phyloP scores from a whole-genome alignment of 169 alveolate species.

The Plasmodium reichenowi region DNA sequence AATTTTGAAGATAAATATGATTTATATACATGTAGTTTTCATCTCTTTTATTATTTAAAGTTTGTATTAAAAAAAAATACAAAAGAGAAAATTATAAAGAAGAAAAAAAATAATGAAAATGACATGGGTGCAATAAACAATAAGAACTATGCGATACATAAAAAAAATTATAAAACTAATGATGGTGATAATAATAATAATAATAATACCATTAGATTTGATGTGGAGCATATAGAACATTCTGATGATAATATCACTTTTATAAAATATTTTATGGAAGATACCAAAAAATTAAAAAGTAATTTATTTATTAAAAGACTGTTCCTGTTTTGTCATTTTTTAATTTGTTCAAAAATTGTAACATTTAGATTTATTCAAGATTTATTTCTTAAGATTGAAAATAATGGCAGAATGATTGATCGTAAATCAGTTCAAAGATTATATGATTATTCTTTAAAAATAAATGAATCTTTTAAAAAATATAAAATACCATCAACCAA shows the following conservation, averaged over 20 bases:
- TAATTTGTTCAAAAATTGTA: conserved; percentile 56
- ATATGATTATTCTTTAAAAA: conserved; percentile 52
- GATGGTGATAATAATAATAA: background rate
- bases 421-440: conserved; percentile 69
- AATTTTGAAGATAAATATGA: conserved; percentile 61
- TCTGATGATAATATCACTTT: conserved; percentile 34
- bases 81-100: background rate
- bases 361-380: conserved; percentile 72
- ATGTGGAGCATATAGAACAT: conserved; percentile 13
- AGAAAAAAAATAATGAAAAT: background rate
- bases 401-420: conserved; percentile 52
- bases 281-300: conserved; percentile 73
- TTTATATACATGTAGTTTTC: conserved; percentile 74
- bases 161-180: background rate
- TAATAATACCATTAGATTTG: background rate
- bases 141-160: background rate
- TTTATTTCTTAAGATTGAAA: conserved; percentile 38
- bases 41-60: conserved; percentile 67
- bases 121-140: background rate
- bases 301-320: conserved; percentile 63
- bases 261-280: conserved; percentile 72
- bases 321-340: conserved; percentile 61
- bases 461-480: conserved; percentile 53
- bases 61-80: conserved; percentile 15
- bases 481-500: conserved; percentile 36